Base-by-base conservation (phyloP, 495 filamentous ascomycete genomes). In the Trichocladium uniseriatum region DNA sequence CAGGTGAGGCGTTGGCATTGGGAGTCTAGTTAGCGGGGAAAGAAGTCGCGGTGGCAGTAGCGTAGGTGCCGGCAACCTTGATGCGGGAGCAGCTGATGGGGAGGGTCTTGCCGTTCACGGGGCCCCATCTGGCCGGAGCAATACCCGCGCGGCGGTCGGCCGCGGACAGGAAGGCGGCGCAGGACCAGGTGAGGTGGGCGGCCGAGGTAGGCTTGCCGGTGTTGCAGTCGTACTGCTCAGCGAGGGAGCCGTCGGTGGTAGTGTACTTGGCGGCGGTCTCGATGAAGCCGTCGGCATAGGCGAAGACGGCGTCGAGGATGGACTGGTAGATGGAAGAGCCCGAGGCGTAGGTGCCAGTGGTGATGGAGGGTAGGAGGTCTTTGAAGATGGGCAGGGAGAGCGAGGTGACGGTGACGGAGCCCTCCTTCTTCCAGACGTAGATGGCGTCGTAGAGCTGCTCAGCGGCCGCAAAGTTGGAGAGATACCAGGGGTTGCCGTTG, bases 211-310 rank as follows among this genome's bases (percentile, higher is more conserved):
- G 74, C 0, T 51, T 43, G 37, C 82, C 82, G 44, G 60, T 64
- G 37, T 64, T 57, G 48, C 71, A 73, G 58, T 73, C 67, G 53
- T 69, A 84, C 55, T 86, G 82, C 60, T 86, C 82, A 10, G 76
- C 61, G 14, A 85, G 49, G 6, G 73, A 71, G 16, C 82, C 82
- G 49, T 75, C 72, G 19, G 67, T 37, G 24, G 43, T 64, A 22
- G 59, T 74, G 66, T 71, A 79, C 53, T 72, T 54, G 34, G 66
- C 62, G 27, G 77, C 76, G 46, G 82, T 60, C 31, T 70, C 63
- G 34, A 84, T 55, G 56, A 77, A 86, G 40, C 78, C 79, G 57
- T 86, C 82, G 7, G 81, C 81, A 49, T 84, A 84, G n/a, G 64
- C 65, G 48, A 64, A 72, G 11, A 83, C 72, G 13, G 78, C 77